A percentile compares a stretch with the other conserved stretches of the same genome.
Evolutionary conservation across 1,284 basidiomycete species (phyloP).

Genomic region (Ganoderma multipileum): DNA sequence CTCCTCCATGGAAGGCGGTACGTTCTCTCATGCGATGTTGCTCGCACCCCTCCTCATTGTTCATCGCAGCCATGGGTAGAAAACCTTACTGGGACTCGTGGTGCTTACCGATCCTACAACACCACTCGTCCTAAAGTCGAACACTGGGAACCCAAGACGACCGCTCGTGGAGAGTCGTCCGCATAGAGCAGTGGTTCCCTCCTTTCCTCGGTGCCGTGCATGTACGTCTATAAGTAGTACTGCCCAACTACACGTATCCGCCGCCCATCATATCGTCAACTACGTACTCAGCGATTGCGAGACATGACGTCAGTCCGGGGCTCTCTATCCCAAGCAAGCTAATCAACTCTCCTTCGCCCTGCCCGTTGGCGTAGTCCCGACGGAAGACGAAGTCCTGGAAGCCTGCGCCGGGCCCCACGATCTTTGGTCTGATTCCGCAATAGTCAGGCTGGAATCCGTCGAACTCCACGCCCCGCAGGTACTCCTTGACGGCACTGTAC

Average conservation of each 20-base stretch:
- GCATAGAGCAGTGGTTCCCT: constrained; percentile 10
- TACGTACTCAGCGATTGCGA: constrained; percentile 78
- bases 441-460: constrained; percentile 87
- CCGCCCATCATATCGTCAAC: constrained; percentile 61
- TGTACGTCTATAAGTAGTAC: constrained; percentile 5
- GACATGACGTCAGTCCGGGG: constrained; percentile 76
- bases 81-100: constrained; percentile 91
- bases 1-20: constrained; percentile 86
- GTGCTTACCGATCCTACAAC: constrained; percentile 88
- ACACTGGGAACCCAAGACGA: constrained; percentile 84
- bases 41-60: not conserved
- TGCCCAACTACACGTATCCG: constrained; percentile 21
- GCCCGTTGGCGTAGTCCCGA: constrained; percentile 51
- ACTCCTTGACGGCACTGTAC: constrained; percentile 69
- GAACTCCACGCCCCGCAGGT: constrained; percentile 75
- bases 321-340: constrained; percentile 82
- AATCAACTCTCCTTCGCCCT: constrained; percentile 61
- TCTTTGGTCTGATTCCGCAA: constrained; percentile 91
- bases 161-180: constrained; percentile 48
- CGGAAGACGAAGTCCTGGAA: constrained; percentile 89
- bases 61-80: constrained; percentile 75
- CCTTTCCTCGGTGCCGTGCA: constrained; percentile 6
- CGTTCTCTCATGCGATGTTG: constrained; percentile 40
- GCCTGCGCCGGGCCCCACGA: constrained; percentile 74
- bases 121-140: constrained; percentile 84